These are phyloP conservation scores for Saccharomyces kudriavzevii DNA, from an alignment of 805 yeast genomes.

Conservation along the genomic window DNA sequence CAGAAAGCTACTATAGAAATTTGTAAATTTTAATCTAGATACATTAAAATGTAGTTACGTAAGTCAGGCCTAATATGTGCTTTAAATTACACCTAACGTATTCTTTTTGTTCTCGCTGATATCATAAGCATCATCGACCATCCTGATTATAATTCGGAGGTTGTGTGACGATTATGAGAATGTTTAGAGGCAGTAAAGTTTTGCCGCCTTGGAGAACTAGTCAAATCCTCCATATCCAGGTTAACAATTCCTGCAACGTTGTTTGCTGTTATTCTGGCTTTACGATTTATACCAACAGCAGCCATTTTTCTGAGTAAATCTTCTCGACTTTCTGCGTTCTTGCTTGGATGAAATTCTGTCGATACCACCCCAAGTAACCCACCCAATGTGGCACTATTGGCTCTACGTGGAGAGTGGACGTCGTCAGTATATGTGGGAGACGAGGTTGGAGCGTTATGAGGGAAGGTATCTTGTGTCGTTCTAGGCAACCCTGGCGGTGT, in stretches of 20 bases:
- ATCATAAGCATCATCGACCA: neutral
- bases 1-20: neutral
- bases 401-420: neutral
- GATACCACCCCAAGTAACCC: neutral
- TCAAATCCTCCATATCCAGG: neutral
- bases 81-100: neutral
- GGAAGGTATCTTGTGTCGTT: conserved; percentile 24
- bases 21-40: neutral
- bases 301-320: neutral
- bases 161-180: neutral
- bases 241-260: neutral
- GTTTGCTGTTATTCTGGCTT: neutral
- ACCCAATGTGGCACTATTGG: neutral
- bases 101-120: neutral
- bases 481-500: conserved; percentile 9
- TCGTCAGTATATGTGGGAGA: neutral
- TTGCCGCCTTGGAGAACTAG: neutral
- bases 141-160: neutral
- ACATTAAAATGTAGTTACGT: neutral
- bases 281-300: neutral
- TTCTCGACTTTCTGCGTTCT: neutral
- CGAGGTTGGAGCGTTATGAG: conserved; percentile 8
- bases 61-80: neutral
- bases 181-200: neutral
- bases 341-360: neutral